Conservation (phyloP, 1,284 basidiomycete genomes). For the Crepidotus sp. region DNA sequence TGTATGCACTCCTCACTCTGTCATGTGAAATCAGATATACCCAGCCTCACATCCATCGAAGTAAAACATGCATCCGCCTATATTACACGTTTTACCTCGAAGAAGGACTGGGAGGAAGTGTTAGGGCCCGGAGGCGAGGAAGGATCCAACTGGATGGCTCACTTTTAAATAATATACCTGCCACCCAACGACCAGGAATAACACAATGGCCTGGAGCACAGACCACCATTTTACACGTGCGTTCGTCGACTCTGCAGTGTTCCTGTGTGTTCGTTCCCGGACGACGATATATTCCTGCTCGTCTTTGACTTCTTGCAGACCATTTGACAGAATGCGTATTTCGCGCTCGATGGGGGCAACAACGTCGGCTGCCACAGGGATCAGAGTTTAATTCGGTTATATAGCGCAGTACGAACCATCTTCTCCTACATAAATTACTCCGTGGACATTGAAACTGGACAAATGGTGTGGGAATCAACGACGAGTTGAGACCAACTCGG, state of each 20-base stretch:
- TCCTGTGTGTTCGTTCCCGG: constrained; percentile 85
- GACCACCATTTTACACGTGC: constrained; percentile 99
- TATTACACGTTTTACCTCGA: constrained; percentile 91
- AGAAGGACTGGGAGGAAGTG: constrained; percentile 57
- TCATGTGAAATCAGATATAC: constrained; percentile 19
- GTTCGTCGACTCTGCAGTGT: constrained; percentile 94
- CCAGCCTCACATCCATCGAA: constrained; percentile 1
- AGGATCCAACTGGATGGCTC: constrained; percentile 12
- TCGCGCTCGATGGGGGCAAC: constrained; percentile 95
- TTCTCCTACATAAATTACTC: constrained; percentile 86
- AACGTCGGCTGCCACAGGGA: constrained; percentile 38
- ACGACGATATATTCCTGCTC: constrained; percentile 99
- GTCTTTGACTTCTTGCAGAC: constrained; percentile 88
- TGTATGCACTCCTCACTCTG: constrained; percentile 11
- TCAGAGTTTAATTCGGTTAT: constrained; percentile 12
- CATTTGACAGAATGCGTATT: constrained; percentile 82
- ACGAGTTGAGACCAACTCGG: too few relatives aligned
- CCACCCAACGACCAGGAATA: constrained; percentile 90
- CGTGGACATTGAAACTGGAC: constrained; percentile 95
- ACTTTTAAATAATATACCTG: constrained; percentile 98
- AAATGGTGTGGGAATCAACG: constrained; percentile 21
- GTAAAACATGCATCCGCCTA: constrained; percentile 27
- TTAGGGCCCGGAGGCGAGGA: too few relatives aligned
- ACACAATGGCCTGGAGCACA: constrained; percentile 78
- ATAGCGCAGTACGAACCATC: constrained; percentile 45